A percentile compares a stretch with the other conserved stretches of the same genome.
Conservation (phyloP, 2,329 filamentous ascomycete genomes). For the Aureobasidium lini region DNA sequence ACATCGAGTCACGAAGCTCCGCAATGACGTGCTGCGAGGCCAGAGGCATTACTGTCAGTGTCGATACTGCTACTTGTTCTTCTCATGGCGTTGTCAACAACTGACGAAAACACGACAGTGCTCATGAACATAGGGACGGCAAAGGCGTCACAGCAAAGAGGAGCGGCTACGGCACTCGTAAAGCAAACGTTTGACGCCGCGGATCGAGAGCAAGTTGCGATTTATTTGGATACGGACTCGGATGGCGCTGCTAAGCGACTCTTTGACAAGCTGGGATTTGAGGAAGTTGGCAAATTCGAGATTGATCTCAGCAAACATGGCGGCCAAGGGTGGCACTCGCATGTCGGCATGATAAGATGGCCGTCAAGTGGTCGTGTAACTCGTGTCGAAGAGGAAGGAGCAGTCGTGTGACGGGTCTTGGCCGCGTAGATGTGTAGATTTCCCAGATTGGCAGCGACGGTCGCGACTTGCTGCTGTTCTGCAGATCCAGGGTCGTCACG, state of each 20-base stretch:
- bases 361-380: neutral
- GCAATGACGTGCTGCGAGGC: neutral
- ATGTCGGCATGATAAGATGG: constrained; percentile 9
- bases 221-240: constrained; percentile 5
- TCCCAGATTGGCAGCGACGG: neutral
- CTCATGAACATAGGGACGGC: constrained; percentile 7
- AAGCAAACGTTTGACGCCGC: neutral
- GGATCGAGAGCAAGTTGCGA: neutral
- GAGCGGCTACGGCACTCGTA: constrained; percentile 6
- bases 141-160: neutral
- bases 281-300: constrained; percentile 3
- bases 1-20: neutral
- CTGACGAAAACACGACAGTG: neutral
- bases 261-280: constrained; percentile 11
- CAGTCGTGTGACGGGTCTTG: constrained; percentile 1
- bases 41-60: constrained; percentile 7
- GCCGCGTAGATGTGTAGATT: neutral
- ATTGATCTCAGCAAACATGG: constrained; percentile 8
- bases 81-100: neutral
- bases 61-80: neutral
- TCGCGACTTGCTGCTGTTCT: neutral
- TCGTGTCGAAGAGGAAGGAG: neutral
- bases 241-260: constrained; percentile 1
- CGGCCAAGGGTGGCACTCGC: neutral
- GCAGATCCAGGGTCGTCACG: neutral